Conservation (phyloP, 345 rosid genomes). For the Salix exigua region DNA sequence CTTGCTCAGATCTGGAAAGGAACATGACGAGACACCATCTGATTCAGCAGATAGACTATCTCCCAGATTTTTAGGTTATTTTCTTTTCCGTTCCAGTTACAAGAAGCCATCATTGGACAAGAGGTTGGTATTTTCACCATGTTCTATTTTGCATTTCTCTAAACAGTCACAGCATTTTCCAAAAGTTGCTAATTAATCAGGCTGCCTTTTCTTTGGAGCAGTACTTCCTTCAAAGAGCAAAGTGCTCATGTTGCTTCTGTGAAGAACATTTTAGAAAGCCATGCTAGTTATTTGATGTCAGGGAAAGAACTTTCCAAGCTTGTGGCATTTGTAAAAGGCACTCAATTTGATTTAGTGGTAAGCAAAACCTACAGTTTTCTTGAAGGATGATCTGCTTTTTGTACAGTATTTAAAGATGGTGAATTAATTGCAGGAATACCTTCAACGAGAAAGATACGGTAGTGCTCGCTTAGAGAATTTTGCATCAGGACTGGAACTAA, state of each 20-base stretch:
- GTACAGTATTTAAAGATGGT: constrained; percentile 3
- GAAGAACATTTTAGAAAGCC: constrained; percentile 84
- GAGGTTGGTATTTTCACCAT: constrained; percentile 42
- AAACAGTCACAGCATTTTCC: not conserved
- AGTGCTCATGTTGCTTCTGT: constrained; percentile 89
- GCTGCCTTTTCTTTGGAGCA: constrained; percentile 29
- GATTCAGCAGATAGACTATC: constrained; percentile 81
- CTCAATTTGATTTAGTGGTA: constrained; percentile 98
- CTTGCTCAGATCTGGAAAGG: constrained; percentile 95
- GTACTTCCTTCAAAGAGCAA: constrained; percentile 74
- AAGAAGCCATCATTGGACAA: constrained; percentile 68
- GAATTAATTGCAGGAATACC: constrained; percentile 66
- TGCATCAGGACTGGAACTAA: constrained; percentile 86
- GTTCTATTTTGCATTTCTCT: constrained; percentile 1
- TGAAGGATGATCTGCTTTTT: constrained; percentile 1
- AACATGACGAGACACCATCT: constrained; percentile 64
- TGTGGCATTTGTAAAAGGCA: constrained; percentile 97
- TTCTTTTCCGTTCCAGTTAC: constrained; percentile 73
- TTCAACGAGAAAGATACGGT: constrained; percentile 86
- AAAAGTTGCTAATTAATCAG: constrained; percentile 4
- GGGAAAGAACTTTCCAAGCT: constrained; percentile 98
- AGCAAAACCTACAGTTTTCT: constrained; percentile 21
- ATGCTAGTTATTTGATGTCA: constrained; percentile 95
- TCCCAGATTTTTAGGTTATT: constrained; percentile 82
- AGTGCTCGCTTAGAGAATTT: constrained; percentile 86